A percentile compares a stretch with the other conserved stretches of the same genome.
phyloP scores from a whole-genome alignment of 108 stramenopile genomes.

The Fragilariopsis cylindrus region DNA sequence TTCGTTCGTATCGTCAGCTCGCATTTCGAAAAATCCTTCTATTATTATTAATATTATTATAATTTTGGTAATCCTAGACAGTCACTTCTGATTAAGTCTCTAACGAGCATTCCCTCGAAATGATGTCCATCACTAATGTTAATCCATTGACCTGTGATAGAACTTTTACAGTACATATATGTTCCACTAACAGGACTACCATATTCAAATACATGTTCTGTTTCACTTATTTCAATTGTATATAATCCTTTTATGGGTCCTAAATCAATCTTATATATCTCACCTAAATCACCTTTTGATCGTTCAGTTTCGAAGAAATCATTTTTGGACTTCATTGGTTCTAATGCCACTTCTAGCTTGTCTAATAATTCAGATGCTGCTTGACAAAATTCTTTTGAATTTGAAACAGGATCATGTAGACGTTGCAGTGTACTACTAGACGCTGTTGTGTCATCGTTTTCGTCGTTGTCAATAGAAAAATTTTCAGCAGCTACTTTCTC shows the following conservation, averaged over 20 bases:
- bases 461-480: neutral
- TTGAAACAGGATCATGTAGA: conserved; percentile 19
- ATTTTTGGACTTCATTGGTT: conserved; percentile 63
- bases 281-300: conserved; percentile 41
- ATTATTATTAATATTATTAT: conserved; percentile 18
- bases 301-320: conserved; percentile 52
- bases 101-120: conserved; percentile 73
- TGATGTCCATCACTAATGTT: conserved; percentile 70
- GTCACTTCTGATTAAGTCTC: conserved; percentile 78
- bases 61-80: conserved; percentile 79
- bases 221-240: conserved; percentile 43
- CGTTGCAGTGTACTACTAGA: conserved; percentile 25
- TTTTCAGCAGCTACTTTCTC: neutral
- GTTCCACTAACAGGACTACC: conserved; percentile 73
- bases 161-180: conserved; percentile 57
- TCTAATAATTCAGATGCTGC: conserved; percentile 52
- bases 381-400: conserved; percentile 39
- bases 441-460: conserved; percentile 1
- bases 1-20: too few relatives aligned
- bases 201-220: conserved; percentile 43
- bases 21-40: too few relatives aligned
- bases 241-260: conserved; percentile 55
- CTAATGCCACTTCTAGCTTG: conserved; percentile 54
- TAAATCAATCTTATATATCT: conserved; percentile 53
- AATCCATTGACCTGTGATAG: conserved; percentile 64